Conservation (phyloP, 2,329 filamentous ascomycete genomes). For the Colletotrichum orbiculare region DNA sequence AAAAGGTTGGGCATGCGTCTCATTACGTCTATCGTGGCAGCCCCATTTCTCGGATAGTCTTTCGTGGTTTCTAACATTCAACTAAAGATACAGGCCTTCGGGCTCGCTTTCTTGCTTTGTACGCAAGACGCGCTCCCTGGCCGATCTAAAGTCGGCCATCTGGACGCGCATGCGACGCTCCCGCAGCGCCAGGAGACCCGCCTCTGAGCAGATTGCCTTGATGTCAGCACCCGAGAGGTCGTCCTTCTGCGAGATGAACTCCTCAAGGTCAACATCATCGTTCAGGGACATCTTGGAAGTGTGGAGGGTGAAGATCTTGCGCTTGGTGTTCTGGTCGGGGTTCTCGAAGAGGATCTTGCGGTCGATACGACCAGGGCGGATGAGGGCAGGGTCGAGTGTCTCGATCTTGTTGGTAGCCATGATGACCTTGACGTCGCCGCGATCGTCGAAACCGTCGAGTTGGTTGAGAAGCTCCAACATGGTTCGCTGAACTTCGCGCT, state of each 20-base stretch:
- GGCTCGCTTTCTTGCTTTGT: slow-evolving; percentile 99
- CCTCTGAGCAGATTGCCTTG: slow-evolving; percentile 98
- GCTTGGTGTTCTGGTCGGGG: slow-evolving; percentile 84
- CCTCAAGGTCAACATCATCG: slow-evolving; percentile 96
- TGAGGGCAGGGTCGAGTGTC: slow-evolving; percentile 93
- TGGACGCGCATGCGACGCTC: slow-evolving; percentile 98
- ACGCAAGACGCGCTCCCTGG: slow-evolving; percentile 93
- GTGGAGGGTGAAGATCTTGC: slow-evolving; percentile 98
- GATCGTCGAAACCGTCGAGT: slow-evolving; percentile 97
- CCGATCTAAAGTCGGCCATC: slow-evolving; percentile 96
- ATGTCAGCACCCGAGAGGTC: slow-evolving; percentile 97
- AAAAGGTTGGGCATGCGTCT: no score
- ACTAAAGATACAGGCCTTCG: slow-evolving; percentile 97
- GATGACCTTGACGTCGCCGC: slow-evolving; percentile 98
- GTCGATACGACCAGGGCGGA: slow-evolving; percentile 97
- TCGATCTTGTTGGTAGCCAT: slow-evolving; percentile 99
- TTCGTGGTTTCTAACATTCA: not conserved
- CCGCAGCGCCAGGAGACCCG: slow-evolving; percentile 90
- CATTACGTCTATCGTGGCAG: no score
- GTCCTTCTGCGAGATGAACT: slow-evolving; percentile 99
- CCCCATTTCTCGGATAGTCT: no score
- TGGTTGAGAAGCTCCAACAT: slow-evolving; percentile 99
- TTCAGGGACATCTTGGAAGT: slow-evolving; percentile 98
- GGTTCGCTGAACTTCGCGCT: slow-evolving; percentile 96
- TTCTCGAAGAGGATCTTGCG: slow-evolving; percentile 88